These are phyloP conservation scores for Phytophthora foliorum DNA, from an alignment of 352 stramenopile species.

Conservation along the genomic window DNA sequence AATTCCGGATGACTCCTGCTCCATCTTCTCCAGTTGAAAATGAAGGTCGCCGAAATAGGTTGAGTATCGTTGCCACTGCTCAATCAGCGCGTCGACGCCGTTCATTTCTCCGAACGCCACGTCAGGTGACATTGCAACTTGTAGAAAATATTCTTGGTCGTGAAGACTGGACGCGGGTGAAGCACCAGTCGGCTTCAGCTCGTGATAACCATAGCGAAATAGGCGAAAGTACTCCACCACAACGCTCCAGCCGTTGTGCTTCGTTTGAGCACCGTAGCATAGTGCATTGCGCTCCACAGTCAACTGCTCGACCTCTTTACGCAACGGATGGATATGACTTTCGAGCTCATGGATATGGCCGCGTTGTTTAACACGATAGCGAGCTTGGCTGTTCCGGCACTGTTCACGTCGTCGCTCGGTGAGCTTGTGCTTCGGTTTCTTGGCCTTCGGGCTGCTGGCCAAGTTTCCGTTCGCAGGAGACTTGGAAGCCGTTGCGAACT, in stretches of 20 bases:
- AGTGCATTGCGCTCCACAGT: background rate
- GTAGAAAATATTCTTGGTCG: conserved; percentile 34
- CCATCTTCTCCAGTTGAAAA: conserved; percentile 37
- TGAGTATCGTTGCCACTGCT: conserved; percentile 42
- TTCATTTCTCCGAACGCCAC: conserved; percentile 24
- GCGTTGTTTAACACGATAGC: conserved; percentile 46
- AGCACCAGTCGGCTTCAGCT: background rate
- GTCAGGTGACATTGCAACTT: conserved; percentile 20
- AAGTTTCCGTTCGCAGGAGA: background rate
- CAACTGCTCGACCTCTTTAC: conserved; percentile 26
- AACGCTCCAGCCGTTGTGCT: conserved; percentile 15
- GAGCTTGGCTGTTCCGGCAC: conserved; percentile 51
- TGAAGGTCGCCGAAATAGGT: conserved; percentile 28
- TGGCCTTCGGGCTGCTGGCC: background rate
- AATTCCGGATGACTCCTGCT: conserved; percentile 9
- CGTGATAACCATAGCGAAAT: conserved; percentile 20
- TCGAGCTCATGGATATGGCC: conserved; percentile 18
- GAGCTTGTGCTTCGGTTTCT: conserved; percentile 27
- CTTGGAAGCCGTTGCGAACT: background rate
- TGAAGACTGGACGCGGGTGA: conserved; percentile 4
- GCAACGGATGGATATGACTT: conserved; percentile 18
- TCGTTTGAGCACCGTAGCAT: conserved; percentile 12
- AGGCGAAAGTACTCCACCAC: conserved; percentile 35
- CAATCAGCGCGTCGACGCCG: conserved; percentile 20
- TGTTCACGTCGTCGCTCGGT: conserved; percentile 44